Evolutionary conservation across 129 eudicot species (phyloP).

Genomic region (Centella asiatica): DNA sequence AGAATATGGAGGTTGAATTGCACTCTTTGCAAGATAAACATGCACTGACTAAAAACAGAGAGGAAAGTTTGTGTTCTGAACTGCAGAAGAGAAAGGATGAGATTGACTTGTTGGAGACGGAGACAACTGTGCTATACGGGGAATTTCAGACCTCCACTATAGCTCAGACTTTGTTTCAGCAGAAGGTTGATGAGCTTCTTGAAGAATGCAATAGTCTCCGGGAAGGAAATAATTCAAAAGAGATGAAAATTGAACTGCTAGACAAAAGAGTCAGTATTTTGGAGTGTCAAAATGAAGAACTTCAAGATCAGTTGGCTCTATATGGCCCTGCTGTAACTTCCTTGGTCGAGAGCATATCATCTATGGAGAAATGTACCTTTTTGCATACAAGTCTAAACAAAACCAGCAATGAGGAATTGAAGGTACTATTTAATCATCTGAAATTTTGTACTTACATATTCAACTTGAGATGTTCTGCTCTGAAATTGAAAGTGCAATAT

Average conservation of each 20-base stretch:
- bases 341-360: conserved; percentile 49
- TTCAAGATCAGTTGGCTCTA: conserved; percentile 47
- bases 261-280: conserved; percentile 26
- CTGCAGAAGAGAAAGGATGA: conserved; percentile 36
- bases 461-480: background rate
- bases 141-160: conserved; percentile 47
- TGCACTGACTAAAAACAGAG: conserved; percentile 16
- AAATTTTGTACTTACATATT: background rate
- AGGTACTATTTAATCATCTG: conserved; percentile 35
- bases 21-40: conserved; percentile 33
- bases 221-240: conserved; percentile 30
- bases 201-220: conserved; percentile 38
- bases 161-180: conserved; percentile 46
- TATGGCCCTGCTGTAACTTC: conserved; percentile 45
- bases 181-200: conserved; percentile 60
- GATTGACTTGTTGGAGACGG: conserved; percentile 44
- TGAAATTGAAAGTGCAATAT: background rate
- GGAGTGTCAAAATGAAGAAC: conserved; percentile 59
- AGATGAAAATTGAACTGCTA: conserved; percentile 24
- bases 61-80: conserved; percentile 23
- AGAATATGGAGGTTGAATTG: conserved; percentile 29
- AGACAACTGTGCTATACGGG: conserved; percentile 25
- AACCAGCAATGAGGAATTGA: conserved; percentile 22
- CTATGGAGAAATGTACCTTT: conserved; percentile 48
- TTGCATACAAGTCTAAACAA: conserved; percentile 30